Base-by-base conservation (phyloP, 2,329 filamentous ascomycete species). In the Cordyceps cicadae region DNA sequence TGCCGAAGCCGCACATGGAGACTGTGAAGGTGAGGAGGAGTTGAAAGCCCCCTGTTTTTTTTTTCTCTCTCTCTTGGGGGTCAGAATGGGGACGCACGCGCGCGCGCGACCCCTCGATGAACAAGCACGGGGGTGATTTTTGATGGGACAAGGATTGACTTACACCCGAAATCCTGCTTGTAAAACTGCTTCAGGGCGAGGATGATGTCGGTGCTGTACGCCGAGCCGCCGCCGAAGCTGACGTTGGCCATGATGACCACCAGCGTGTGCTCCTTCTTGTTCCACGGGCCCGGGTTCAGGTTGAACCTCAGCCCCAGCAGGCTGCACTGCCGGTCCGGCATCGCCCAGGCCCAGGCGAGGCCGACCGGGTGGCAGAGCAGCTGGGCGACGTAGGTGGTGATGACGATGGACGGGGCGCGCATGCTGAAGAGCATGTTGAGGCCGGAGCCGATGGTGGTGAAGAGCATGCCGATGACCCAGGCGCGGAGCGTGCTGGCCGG, bases 161-260 rank as follows among this genome's bases (percentile, higher is more conserved):
- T 43, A 54, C 58, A 69, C 15, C 68, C 69, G 11, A 77, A 70
- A 1, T 70, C 64, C 56, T 77, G 75, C 50, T 74, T 71, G 61
- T 78, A 78, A 60, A 77, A 74, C 24, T 64, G 62, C 48, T 66
- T 66, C 5, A 75, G 69, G 2, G 76, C 76, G 64, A 78, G 75
- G 55, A 78, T 74, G 43, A 78, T 73, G 54, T 76, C 77, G n/a
- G 76, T 79, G 0, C 76, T 68, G 53, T 77, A 76, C 15, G 77
- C 76, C 12, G 72, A 74, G 19, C 73, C 74, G 26, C 55, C 55
- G 3, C 64, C 63, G 58, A 80, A 80, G 1, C 76, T 77, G 19
- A 79, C 76, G 62, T 80, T 80, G 63, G 72, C 75, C 76, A 79
- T 78, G 57, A 79, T 77, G 43, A 76, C 76, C 41, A 78, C 71